These are phyloP conservation scores for Chenopodium berlandieri DNA, from an alignment of 148 eudicot species.

Conservation along the genomic window DNA sequence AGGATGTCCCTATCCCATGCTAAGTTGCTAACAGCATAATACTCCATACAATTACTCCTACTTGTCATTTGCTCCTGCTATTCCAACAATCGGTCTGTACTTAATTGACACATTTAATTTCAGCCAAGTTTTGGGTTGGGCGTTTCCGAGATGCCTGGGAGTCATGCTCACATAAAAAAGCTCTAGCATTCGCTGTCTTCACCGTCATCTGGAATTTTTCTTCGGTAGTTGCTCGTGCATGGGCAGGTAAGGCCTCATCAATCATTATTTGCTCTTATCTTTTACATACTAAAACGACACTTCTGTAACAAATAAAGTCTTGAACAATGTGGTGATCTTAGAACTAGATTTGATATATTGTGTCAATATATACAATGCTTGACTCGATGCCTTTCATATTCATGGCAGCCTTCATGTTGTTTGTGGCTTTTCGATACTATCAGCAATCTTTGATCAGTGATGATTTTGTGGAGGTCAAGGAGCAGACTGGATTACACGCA, in stretches of 20 bases:
- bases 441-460: constrained; percentile 45
- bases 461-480: constrained; percentile 32
- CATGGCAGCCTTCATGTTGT: constrained; percentile 73
- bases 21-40: too few species aligned
- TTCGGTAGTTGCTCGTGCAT: constrained; percentile 56
- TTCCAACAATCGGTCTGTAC: background rate
- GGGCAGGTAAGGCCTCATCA: constrained; percentile 56
- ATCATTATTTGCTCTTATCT: background rate
- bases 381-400: background rate
- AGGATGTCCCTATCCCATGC: too few species aligned
- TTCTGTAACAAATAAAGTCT: too few species aligned
- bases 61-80: too few species aligned
- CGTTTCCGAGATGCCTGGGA: constrained; percentile 71
- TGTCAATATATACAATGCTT: background rate
- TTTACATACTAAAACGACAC: background rate
- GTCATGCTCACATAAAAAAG: constrained; percentile 78
- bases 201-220: constrained; percentile 68
- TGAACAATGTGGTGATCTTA: too few species aligned
- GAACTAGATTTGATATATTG: too few species aligned
- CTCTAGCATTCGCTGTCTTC: constrained; percentile 57
- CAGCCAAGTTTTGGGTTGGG: constrained; percentile 68
- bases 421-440: constrained; percentile 65
- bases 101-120: background rate
- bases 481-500: background rate
- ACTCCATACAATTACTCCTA: too few species aligned